Evolutionary conservation across 208 protist genomes (phyloP), one percentile per base, ranked within the genome.

Genomic region (Herpetomonas muscarum): DNA sequence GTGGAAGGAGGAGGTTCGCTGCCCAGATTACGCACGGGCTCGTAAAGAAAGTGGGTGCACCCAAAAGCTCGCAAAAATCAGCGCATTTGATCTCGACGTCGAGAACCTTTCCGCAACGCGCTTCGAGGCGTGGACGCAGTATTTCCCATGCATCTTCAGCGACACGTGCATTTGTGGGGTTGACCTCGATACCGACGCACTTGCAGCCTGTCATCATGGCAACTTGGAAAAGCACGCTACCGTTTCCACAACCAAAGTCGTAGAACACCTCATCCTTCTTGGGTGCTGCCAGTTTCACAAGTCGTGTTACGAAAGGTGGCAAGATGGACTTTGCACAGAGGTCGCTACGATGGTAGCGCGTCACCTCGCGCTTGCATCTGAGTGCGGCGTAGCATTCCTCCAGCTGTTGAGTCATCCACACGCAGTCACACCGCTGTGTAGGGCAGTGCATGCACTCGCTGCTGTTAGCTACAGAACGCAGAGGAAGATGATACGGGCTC

Each of bases 251-350:
- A 15, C 84, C 84, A 41, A 90, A 66, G 55, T 95, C 85, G 41
- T 85, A 92, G 55, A 95, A 92, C 2, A 69, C 74, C n/a, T 88
- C 81, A 15, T 41, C 21, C 10, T 66, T 0, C 9, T 61, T 21
- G 21, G 90, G 57, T 2, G 63, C 56, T 1, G 78, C 64, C 9
- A 87, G 44, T 15, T 74, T 66, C 10, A 85, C 41, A 15, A 93
- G 44, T 3, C 88, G 70, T 1, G 82, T 58, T 13, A 95, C 83
- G 55, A 95, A 95, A 0, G 55, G 60, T 21, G 88, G 80, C 32
- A 95, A 45, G 55, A 95, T 73, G 1, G 88, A 95, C 69, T 95
- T 95, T 26, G 88, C 82, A 46, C 85, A 92, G n/a, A 91, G 62
- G 7, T 90, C 82, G 1, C 80, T 61, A 29, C 62, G 53, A 19